A percentile compares a stretch with the other conserved stretches of the same genome.
Conservation (phyloP, 164 flowering plant genomes). For the Chimonanthus praecox region DNA sequence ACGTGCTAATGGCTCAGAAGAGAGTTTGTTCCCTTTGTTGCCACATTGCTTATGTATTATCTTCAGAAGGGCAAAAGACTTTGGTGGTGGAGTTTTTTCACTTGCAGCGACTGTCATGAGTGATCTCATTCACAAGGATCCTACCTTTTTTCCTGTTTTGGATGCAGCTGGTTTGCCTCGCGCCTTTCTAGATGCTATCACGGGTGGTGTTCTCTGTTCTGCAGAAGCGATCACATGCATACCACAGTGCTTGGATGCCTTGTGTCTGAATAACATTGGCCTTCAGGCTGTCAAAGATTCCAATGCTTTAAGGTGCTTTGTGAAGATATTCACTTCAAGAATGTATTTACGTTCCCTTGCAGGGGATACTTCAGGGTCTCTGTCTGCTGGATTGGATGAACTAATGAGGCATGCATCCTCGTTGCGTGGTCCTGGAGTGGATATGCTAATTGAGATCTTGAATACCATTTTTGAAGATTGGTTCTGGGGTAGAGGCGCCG, state of each 20-base stretch:
- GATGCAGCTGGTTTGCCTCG: conserved; percentile 80
- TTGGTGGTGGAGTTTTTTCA: conserved; percentile 94
- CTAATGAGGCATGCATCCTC: conserved; percentile 85
- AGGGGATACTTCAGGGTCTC: conserved; percentile 65
- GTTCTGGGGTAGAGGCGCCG: conserved; percentile 45
- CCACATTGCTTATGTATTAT: conserved; percentile 70
- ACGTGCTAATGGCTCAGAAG: conserved; percentile 67
- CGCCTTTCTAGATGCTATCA: conserved; percentile 81
- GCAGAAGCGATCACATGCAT: conserved; percentile 83
- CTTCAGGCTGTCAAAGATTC: conserved; percentile 87
- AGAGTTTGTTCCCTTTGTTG: conserved; percentile 75
- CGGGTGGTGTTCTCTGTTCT: conserved; percentile 79
- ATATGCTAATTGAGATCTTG: conserved; percentile 76
- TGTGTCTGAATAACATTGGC: conserved; percentile 79
- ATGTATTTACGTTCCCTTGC: conserved; percentile 62
- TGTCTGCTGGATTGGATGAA: conserved; percentile 86
- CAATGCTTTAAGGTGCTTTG: conserved; percentile 83
- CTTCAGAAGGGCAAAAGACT: conserved; percentile 78
- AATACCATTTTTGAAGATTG: conserved; percentile 52
- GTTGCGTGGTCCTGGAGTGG: conserved; percentile 77
- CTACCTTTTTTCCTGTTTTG: conserved; percentile 70
- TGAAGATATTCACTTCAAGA: conserved; percentile 78
- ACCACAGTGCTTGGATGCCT: conserved; percentile 90
- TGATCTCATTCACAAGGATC: conserved; percentile 92
- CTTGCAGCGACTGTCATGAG: conserved; percentile 95